Evolutionary conservation across 2,329 filamentous ascomycete genomes (phyloP).

Genomic region (Ophiostoma populinum): DNA sequence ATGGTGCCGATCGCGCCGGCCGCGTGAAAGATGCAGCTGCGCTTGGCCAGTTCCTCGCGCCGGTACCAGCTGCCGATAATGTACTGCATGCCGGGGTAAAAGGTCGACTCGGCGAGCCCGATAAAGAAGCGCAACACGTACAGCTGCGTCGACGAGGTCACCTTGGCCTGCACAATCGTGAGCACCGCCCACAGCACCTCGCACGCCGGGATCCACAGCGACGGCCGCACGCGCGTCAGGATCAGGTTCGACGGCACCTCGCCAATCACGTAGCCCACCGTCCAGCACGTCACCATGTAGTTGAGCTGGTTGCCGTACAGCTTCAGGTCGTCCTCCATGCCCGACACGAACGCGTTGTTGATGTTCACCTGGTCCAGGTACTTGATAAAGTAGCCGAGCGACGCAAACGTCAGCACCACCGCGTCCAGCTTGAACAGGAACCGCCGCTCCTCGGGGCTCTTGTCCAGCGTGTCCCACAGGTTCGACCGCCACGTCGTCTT

Average conservation of each 20-base stretch:
- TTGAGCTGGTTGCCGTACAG: slow-evolving; percentile 25
- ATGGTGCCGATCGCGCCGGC: slow-evolving; percentile 35
- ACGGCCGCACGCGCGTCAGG: slow-evolving; percentile 24
- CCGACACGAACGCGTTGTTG: slow-evolving; percentile 27
- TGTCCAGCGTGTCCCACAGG: slow-evolving; percentile 29
- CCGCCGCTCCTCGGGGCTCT: slow-evolving; percentile 17
- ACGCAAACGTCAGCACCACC: slow-evolving; percentile 21
- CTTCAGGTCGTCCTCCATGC: slow-evolving; percentile 25
- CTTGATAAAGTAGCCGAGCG: slow-evolving; percentile 27
- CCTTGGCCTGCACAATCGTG: slow-evolving; percentile 18
- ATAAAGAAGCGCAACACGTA: slow-evolving; percentile 26
- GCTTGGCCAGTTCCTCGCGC: slow-evolving; percentile 30
- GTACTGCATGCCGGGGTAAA: slow-evolving; percentile 24
- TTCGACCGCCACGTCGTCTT: slow-evolving; percentile 26
- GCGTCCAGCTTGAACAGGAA: slow-evolving; percentile 20
- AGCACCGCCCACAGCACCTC: slow-evolving; percentile 21
- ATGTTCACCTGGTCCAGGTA: slow-evolving; percentile 23
- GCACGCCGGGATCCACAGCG: slow-evolving; percentile 24
- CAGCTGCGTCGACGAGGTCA: slow-evolving; percentile 19
- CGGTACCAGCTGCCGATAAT: slow-evolving; percentile 29
- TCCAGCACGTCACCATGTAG: slow-evolving; percentile 18
- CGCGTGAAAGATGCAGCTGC: slow-evolving; percentile 29
- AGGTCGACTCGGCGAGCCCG: slow-evolving; percentile 23
- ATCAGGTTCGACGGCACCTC: slow-evolving; percentile 21
- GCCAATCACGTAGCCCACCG: slow-evolving; percentile 22